These are phyloP conservation scores for Prunus mume DNA, from an alignment of 306 rosid genomes.

Conservation along the genomic window DNA sequence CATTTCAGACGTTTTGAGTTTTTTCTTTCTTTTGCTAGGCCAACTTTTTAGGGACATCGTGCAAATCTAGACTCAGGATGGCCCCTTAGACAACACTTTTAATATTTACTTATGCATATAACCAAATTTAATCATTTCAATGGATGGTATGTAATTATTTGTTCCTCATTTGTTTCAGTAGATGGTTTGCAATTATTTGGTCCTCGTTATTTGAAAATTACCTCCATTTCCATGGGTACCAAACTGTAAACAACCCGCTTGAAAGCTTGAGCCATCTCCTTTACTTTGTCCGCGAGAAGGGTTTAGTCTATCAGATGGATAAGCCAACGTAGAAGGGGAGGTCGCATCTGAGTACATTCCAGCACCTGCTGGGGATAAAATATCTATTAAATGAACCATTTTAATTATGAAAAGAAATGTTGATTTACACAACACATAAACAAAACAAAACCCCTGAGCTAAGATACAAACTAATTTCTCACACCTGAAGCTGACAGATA, in stretches of 20 bases:
- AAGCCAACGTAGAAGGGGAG: conserved; percentile 23
- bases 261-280: conserved; percentile 25
- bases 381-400: conserved; percentile 34
- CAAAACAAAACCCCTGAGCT: background rate
- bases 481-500: conserved; percentile 94
- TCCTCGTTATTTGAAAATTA: conserved; percentile 18
- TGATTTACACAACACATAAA: conserved; percentile 8
- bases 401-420: conserved; percentile 21
- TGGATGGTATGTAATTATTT: background rate
- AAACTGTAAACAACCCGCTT: conserved; percentile 56
- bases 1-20: background rate
- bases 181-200: background rate
- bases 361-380: conserved; percentile 40
- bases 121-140: background rate
- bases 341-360: conserved; percentile 42
- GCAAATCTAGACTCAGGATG: background rate
- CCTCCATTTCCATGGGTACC: conserved; percentile 76
- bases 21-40: background rate
- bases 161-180: background rate
- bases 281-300: conserved; percentile 27
- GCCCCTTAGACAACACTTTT: background rate
- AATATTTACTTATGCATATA: background rate
- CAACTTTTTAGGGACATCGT: background rate
- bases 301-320: conserved; percentile 21
- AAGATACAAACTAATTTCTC: conserved; percentile 15